These are phyloP conservation scores for Pyricularia grisea DNA, from an alignment of 2,329 filamentous ascomycete genomes.

Conservation along the genomic window DNA sequence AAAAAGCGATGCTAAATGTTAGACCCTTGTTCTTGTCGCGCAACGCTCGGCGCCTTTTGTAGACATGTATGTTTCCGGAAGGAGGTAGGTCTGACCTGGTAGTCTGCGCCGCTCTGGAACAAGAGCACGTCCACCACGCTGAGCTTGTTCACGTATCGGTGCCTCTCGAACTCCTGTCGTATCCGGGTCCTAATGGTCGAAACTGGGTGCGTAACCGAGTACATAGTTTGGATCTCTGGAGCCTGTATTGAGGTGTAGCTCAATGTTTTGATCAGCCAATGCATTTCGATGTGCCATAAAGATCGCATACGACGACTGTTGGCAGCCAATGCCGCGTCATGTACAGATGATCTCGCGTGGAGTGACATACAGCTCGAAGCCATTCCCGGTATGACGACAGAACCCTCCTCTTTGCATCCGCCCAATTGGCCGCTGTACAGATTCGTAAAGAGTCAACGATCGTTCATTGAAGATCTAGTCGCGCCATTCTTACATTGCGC, in stretches of 20 bases:
- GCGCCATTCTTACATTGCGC: slow-evolving; percentile 53
- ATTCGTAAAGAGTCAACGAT: slow-evolving; percentile 22
- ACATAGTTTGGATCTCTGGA: slow-evolving; percentile 95
- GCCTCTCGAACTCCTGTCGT: slow-evolving; percentile 91
- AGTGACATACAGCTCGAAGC: slow-evolving; percentile 77
- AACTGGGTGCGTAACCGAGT: slow-evolving; percentile 82
- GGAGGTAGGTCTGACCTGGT: slow-evolving; percentile 57
- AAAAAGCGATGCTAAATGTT: neutral
- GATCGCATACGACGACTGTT: neutral
- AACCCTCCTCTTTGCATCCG: slow-evolving; percentile 79
- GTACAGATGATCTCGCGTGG: neutral
- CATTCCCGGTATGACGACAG: slow-evolving; percentile 87
- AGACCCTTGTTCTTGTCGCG: neutral
- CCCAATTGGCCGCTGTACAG: slow-evolving; percentile 70
- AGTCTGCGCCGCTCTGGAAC: slow-evolving; percentile 86
- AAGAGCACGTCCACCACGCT: slow-evolving; percentile 81
- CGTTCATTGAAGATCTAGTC: slow-evolving; percentile 23
- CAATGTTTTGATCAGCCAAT: neutral
- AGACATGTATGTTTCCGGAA: neutral
- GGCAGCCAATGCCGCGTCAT: neutral
- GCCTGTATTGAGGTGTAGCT: slow-evolving; percentile 47
- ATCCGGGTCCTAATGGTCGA: slow-evolving; percentile 85
- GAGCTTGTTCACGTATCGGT: slow-evolving; percentile 87
- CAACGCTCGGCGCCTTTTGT: neutral
- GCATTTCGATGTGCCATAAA: neutral